phyloP scores from a whole-genome alignment of 768 basidiomycete species.

The Dioszegia aurantiaca region DNA sequence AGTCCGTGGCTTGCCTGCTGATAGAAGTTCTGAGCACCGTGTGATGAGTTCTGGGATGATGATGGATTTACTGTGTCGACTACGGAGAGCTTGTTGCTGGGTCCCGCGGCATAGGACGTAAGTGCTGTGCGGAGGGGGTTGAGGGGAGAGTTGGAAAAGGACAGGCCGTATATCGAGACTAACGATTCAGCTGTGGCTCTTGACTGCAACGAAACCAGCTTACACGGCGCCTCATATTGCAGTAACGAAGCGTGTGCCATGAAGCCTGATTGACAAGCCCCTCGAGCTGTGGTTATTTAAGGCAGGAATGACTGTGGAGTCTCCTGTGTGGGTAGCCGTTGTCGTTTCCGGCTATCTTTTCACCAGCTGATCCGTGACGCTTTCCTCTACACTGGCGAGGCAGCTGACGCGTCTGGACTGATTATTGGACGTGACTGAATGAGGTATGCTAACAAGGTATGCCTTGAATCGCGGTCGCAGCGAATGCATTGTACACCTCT shows the following conservation, averaged over 20 bases:
- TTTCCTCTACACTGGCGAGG: too few relatives aligned
- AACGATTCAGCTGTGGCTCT: not conserved
- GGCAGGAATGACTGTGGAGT: too few relatives aligned
- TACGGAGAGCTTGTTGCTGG: constrained; percentile 40
- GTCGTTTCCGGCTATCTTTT: too few relatives aligned
- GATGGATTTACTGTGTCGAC: constrained; percentile 20
- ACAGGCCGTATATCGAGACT: constrained; percentile 50
- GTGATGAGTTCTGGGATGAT: constrained; percentile 67
- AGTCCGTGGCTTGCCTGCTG: constrained; percentile 79
- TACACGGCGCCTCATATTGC: constrained; percentile 82
- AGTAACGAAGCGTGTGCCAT: constrained; percentile 54
- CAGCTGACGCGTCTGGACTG: too few relatives aligned
- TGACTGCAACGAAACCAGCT: constrained; percentile 45
- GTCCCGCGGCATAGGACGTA: constrained; percentile 80
- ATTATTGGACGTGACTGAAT: too few relatives aligned
- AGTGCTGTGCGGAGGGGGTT: constrained; percentile 77
- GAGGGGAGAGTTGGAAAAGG: constrained; percentile 60
- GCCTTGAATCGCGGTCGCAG: too few relatives aligned
- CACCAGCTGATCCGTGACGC: too few relatives aligned
- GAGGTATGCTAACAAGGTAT: too few relatives aligned
- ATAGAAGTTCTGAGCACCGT: constrained; percentile 68
- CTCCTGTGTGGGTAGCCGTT: too few relatives aligned
- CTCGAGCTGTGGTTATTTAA: too few relatives aligned
- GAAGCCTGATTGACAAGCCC: too few relatives aligned
- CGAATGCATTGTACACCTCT: too few relatives aligned